Conservation (phyloP, 2,329 filamentous ascomycete species). For the Pseudopithomyces maydicus region DNA sequence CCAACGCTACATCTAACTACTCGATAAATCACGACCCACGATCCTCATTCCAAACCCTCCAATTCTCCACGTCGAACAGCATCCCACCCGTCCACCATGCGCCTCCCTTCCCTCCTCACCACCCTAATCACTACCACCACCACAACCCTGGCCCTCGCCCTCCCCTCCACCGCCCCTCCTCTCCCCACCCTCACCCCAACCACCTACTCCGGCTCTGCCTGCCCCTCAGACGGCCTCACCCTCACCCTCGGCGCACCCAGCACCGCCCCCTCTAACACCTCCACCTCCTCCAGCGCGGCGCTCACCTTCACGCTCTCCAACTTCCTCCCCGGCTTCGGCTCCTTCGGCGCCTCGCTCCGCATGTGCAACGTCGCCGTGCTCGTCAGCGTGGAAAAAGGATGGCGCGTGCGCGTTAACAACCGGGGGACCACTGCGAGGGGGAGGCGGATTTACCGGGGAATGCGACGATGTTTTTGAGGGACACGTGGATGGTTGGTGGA, state of each 20-base stretch:
- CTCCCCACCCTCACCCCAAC: slow-evolving; percentile 10
- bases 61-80: neutral
- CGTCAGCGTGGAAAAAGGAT: slow-evolving; percentile 9
- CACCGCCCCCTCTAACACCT: slow-evolving; percentile 3
- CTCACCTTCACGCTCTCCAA: slow-evolving; percentile 18
- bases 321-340: slow-evolving; percentile 14
- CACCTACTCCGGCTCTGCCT: slow-evolving; percentile 18
- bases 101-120: slow-evolving; percentile 1
- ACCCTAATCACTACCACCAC: slow-evolving; percentile 2
- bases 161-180: slow-evolving; percentile 1
- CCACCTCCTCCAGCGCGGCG: slow-evolving; percentile 2
- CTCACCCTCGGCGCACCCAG: slow-evolving; percentile 8
- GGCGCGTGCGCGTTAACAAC: slow-evolving; percentile 13
- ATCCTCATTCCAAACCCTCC: neutral
- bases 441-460: slow-evolving; percentile 8
- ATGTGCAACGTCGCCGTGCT: slow-evolving; percentile 17
- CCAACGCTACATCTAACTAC: neutral
- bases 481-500: slow-evolving; percentile 12
- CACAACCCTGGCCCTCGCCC: neutral
- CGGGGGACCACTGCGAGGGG: slow-evolving; percentile 13
- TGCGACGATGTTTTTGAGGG: slow-evolving; percentile 13
- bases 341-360: slow-evolving; percentile 17
- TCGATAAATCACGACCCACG: neutral
- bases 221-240: slow-evolving; percentile 15
- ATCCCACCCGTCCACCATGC: slow-evolving; percentile 11